These are phyloP conservation scores for Fusarium verrucosum DNA, from an alignment of 2,329 filamentous ascomycete genomes.

Conservation along the genomic window DNA sequence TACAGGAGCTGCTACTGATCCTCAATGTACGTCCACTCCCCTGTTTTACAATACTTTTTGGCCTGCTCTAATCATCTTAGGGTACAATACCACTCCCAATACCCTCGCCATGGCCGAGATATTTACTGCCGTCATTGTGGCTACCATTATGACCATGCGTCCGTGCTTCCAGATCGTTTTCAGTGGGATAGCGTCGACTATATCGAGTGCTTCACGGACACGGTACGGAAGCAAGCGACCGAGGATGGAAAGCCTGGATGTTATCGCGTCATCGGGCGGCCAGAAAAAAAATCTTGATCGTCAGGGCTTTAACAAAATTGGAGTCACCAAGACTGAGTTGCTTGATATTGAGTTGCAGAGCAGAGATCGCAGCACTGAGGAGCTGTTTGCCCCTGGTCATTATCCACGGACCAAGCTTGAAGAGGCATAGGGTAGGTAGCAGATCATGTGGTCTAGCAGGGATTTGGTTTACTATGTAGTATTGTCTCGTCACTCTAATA, in stretches of 20 bases:
- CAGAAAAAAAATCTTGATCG: neutral
- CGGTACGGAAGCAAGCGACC: neutral
- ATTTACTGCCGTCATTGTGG: constrained; percentile 1
- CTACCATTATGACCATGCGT: constrained; percentile 5
- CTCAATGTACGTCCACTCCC: neutral
- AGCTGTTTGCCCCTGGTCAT: neutral
- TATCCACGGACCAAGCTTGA: neutral
- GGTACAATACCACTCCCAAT: neutral
- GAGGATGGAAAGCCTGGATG: neutral
- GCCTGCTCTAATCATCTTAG: neutral
- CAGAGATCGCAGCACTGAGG: neutral
- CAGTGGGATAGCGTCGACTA: neutral
- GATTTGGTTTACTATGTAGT: no score
- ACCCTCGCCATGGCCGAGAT: constrained; percentile 9
- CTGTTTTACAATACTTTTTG: accelerated
- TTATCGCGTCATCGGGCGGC: neutral
- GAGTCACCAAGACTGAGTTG: neutral
- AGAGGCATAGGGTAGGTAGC: neutral
- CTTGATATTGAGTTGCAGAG: neutral
- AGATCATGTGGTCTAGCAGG: no score
- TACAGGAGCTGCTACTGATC: neutral
- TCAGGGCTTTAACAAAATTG: neutral
- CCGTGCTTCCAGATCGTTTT: neutral
- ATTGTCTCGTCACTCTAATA: no score
- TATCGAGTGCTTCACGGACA: neutral